Evolutionary conservation across 768 basidiomycete genomes (phyloP).

Genomic region (Suillus subluteus): DNA sequence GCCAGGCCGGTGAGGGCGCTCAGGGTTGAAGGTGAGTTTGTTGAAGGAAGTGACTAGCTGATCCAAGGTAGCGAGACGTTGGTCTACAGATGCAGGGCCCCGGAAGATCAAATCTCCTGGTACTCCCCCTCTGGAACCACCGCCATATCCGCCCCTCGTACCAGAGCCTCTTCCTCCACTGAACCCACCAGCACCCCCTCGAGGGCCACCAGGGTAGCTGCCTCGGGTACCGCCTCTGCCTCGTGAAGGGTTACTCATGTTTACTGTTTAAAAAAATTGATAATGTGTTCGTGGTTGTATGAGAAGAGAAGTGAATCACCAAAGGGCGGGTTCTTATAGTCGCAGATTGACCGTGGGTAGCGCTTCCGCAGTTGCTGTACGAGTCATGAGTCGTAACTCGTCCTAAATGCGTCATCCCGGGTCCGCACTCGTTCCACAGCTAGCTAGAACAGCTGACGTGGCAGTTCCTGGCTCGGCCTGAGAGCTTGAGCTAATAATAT

Average conservation of each 20-base stretch:
- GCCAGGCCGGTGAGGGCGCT: constrained; percentile 48
- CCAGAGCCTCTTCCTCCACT: constrained; percentile 21
- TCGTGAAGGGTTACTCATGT: constrained; percentile 8
- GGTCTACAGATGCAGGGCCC: constrained; percentile 36
- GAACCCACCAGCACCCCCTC: constrained; percentile 14
- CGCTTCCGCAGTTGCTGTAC: background rate
- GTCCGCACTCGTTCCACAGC: background rate
- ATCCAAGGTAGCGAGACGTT: constrained; percentile 32
- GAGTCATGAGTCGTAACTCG: background rate
- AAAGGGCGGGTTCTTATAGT: background rate
- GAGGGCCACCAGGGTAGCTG: constrained; percentile 5
- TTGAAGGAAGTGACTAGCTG: constrained; percentile 34
- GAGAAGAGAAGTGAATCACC: background rate
- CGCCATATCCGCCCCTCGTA: constrained; percentile 27
- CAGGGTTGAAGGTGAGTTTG: constrained; percentile 33
- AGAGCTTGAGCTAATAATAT: background rate
- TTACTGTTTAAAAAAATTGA: background rate
- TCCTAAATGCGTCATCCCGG: background rate
- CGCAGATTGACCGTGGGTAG: background rate
- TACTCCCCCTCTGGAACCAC: constrained; percentile 30
- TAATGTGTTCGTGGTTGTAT: background rate
- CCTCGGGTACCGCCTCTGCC: constrained; percentile 20
- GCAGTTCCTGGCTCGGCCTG: background rate
- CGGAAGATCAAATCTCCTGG: constrained; percentile 35
- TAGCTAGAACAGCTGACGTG: background rate